A percentile compares a stretch with the other conserved stretches of the same genome.
phyloP scores from a whole-genome alignment of 306 rosid genomes.

The Betula pendula region DNA sequence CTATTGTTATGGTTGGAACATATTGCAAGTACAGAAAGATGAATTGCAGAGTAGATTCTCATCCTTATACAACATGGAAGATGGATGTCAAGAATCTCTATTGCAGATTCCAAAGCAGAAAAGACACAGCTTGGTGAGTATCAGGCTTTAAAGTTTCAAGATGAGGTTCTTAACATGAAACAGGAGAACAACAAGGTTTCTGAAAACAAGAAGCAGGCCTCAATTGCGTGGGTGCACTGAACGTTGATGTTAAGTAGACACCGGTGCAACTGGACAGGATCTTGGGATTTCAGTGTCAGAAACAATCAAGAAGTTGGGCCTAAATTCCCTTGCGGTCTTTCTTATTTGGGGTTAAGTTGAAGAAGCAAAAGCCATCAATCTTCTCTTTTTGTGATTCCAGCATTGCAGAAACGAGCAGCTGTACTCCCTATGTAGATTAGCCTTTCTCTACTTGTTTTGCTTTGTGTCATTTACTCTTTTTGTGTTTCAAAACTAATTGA shows the following conservation, averaged over 20 bases:
- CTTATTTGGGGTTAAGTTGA: conserved; percentile 75
- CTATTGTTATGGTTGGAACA: conserved; percentile 70
- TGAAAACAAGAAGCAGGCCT: conserved; percentile 57
- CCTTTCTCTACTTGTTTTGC: not conserved
- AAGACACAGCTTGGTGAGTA: conserved; percentile 46
- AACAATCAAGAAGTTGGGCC: conserved; percentile 37
- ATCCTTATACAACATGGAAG: conserved; percentile 56
- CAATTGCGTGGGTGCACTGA: conserved; percentile 47
- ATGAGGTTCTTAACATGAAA: conserved; percentile 76
- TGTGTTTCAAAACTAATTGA: not conserved
- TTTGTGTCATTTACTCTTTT: not conserved
- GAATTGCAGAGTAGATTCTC: conserved; percentile 61
- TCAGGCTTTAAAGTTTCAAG: conserved; percentile 87
- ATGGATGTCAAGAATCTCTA: conserved; percentile 56
- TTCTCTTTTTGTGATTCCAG: conserved; percentile 48
- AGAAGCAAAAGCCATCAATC: conserved; percentile 53
- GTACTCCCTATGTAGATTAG: conserved; percentile 24
- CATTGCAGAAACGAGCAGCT: conserved; percentile 41
- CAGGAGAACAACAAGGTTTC: conserved; percentile 72
- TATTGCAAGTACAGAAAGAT: conserved; percentile 53
- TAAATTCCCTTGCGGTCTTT: conserved; percentile 70
- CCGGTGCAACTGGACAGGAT: conserved; percentile 45
- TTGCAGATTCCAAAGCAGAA: conserved; percentile 26
- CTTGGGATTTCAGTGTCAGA: conserved; percentile 35
- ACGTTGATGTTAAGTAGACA: conserved; percentile 51